Base-by-base conservation (phyloP, 306 rosid species). In the Vicia sativa region DNA sequence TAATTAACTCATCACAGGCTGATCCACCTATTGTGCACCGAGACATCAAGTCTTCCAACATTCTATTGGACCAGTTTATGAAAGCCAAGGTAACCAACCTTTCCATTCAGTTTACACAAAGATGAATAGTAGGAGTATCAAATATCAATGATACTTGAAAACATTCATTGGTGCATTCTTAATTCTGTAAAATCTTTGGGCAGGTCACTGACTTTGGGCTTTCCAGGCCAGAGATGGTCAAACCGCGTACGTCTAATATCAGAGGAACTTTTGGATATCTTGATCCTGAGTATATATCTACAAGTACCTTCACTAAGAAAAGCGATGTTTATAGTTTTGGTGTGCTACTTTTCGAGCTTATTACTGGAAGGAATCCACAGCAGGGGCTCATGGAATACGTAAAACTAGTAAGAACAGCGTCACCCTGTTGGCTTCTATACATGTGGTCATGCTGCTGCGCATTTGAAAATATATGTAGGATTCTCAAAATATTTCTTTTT, bases 1-100 rank as follows among this genome's bases (percentile, higher is more conserved):
- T 13, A 18, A 38, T 15, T 45, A 50, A 66, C 59, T 60, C 16
- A 45, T 76, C 65, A 25, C 91, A 92, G 98, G 96, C 97, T 25
- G 83, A 85, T 88, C 98, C 96, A 44, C 89, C 98, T 49, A 88
- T 93, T 67, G 89, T 93, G 50, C 98, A 90, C 79, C 91, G 97
- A 8, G 98, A 93, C 79, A 93, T 93, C 67, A 93, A 93, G 83
- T 90, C 99, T 59, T 73, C 85, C 63, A 93, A 93, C 70, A 90
- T 90, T 72, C 72, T 93, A 60, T 60, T 93, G 80, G 95, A 93
- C 56, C 82, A 86, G 39, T 88, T 79, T 68, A 85, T 88, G 97
- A 90, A 80, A 83, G 99, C 96, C 41, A 83, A 89, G 96, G 99
- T 90, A 65, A 60, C 9, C 15, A 59, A 59, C 11, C 28, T 69